Conservation (phyloP, 805 yeast genomes). For the Saccharomycopsis fodiens region DNA sequence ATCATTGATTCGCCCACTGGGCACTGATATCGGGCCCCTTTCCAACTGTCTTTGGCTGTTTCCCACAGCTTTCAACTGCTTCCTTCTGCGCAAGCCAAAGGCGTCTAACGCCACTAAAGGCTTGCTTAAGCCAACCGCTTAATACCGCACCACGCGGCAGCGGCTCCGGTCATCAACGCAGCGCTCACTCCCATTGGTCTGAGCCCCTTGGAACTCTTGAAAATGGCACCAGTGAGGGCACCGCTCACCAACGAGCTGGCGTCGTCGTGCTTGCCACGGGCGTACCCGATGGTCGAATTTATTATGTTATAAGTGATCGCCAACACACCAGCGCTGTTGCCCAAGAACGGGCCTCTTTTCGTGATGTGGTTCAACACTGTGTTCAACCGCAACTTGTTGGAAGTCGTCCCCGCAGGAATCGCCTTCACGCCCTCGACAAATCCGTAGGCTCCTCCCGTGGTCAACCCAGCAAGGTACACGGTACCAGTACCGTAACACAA, state of each 20-base stretch:
- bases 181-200: constrained; percentile 86
- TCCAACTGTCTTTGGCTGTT: neutral
- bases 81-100: neutral
- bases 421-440: constrained; percentile 76
- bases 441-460: constrained; percentile 86
- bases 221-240: constrained; percentile 85
- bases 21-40: no score
- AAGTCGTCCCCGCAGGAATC: constrained; percentile 65
- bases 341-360: constrained; percentile 91
- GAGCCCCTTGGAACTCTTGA: constrained; percentile 76
- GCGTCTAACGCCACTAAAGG: neutral
- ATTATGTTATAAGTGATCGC: constrained; percentile 83
- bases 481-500: constrained; percentile 97
- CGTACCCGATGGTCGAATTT: constrained; percentile 68
- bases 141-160: constrained; percentile 87
- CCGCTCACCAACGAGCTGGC: constrained; percentile 82
- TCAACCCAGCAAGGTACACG: constrained; percentile 78
- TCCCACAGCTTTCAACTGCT: neutral
- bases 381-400: constrained; percentile 72
- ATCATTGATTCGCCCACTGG: no score
- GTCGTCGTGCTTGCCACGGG: constrained; percentile 87
- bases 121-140: constrained; percentile 34
- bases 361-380: constrained; percentile 88
- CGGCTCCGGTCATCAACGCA: constrained; percentile 78
- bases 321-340: constrained; percentile 91